Evolutionary conservation across 2,329 filamentous ascomycete species (phyloP).

Genomic region (Alternaria viburni): DNA sequence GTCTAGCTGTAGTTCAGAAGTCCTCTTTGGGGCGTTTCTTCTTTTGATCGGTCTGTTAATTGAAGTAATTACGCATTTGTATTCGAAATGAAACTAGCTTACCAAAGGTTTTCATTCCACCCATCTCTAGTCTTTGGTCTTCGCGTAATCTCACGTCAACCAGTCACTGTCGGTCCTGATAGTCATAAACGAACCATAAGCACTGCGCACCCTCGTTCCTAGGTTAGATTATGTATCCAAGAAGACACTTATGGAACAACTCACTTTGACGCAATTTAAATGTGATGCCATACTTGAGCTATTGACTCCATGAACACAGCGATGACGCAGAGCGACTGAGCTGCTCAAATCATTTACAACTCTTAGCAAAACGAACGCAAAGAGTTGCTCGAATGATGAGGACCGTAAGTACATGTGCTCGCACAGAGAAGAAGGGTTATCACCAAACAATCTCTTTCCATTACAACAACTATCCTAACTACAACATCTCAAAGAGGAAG

Average conservation of each 20-base stretch:
- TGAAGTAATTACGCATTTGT: accelerated
- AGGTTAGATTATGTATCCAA: accelerated
- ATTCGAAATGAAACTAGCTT: neutral
- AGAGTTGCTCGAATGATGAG: neutral
- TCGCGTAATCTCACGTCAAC: neutral
- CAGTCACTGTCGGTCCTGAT: neutral
- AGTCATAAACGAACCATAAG: neutral
- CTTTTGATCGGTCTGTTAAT: neutral
- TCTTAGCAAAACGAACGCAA: neutral
- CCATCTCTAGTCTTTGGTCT: accelerated
- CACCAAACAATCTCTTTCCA: neutral
- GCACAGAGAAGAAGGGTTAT: neutral
- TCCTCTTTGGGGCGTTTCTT: accelerated
- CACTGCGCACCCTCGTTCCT: neutral
- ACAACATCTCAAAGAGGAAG: neutral
- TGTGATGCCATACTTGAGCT: too few relatives aligned
- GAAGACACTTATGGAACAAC: accelerated
- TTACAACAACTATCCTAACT: accelerated
- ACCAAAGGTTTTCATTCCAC: accelerated
- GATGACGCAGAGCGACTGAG: neutral
- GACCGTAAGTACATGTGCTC: neutral
- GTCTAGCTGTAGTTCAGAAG: neutral
- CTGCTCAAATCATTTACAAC: neutral
- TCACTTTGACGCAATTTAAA: neutral
- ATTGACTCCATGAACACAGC: accelerated